Percentiles rank a stretch among this genome's conserved stretches.
Conservation (phyloP, 352 stramenopile genomes). For the Globisporangium nunn region DNA sequence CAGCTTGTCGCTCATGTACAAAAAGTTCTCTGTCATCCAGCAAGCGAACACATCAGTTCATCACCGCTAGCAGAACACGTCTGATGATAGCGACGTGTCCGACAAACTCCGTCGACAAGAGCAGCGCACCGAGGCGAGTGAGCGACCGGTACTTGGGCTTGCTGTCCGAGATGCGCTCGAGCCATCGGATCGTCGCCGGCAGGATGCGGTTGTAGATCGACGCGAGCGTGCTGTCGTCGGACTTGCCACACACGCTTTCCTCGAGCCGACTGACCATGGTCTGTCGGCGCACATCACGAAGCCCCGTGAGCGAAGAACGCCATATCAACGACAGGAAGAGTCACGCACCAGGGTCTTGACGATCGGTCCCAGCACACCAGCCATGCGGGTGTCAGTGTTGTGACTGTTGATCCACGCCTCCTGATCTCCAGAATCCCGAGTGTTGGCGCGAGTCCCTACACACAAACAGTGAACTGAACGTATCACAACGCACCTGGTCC, state of each 20-base stretch:
- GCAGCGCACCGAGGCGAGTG: slow-evolving; percentile 39
- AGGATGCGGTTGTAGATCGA: slow-evolving; percentile 66
- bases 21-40: slow-evolving; percentile 44
- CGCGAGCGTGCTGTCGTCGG: slow-evolving; percentile 42
- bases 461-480: background rate
- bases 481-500: slow-evolving; percentile 28
- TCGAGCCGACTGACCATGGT: slow-evolving; percentile 54
- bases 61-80: background rate
- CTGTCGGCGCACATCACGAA: slow-evolving; percentile 10
- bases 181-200: slow-evolving; percentile 54
- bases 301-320: background rate
- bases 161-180: slow-evolving; percentile 55
- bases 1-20: slow-evolving; percentile 54
- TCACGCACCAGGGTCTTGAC: slow-evolving; percentile 49
- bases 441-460: too few relatives aligned
- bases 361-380: slow-evolving; percentile 53
- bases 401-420: slow-evolving; percentile 62
- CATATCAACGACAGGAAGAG: background rate
- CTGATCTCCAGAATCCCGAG: slow-evolving; percentile 9
- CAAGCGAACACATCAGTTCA: background rate
- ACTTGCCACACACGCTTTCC: slow-evolving; percentile 51
- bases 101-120: background rate
- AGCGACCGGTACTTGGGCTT: slow-evolving; percentile 66
- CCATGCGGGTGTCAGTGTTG: slow-evolving; percentile 64
- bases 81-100: too few relatives aligned